These are phyloP conservation scores for Parafenestella ontariensis DNA, from an alignment of 2,329 filamentous ascomycete species.

Conservation along the genomic window DNA sequence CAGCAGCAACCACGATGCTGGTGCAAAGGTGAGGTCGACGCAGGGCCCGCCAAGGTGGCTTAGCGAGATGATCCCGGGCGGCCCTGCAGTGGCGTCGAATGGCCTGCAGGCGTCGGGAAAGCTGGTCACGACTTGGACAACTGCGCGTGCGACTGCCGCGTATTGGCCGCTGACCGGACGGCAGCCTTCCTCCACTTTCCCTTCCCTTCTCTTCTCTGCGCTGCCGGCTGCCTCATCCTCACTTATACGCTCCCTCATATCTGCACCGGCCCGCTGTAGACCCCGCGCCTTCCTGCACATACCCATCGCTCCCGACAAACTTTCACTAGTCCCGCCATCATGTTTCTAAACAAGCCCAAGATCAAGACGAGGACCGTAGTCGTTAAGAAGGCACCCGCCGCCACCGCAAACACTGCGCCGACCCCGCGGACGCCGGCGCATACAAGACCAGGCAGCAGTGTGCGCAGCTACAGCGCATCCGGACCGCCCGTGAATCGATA, in stretches of 20 bases:
- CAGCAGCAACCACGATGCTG: no score
- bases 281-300: conserved; percentile 4
- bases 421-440: conserved; percentile 12
- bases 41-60: background rate
- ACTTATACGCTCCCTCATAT: conserved; percentile 21
- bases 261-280: conserved; percentile 13
- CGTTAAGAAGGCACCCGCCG: conserved; percentile 34
- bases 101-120: conserved; percentile 19
- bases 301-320: conserved; percentile 6
- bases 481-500: conserved; percentile 37
- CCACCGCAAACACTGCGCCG: conserved; percentile 17
- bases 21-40: no score
- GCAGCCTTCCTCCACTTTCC: conserved; percentile 13
- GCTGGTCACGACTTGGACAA: conserved; percentile 20
- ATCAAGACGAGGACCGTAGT: conserved; percentile 43
- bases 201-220: conserved; percentile 14
- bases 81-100: conserved; percentile 30
- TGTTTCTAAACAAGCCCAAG: conserved; percentile 44
- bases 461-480: conserved; percentile 20
- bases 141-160: conserved; percentile 18
- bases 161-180: conserved; percentile 25
- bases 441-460: conserved; percentile 12
- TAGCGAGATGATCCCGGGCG: conserved; percentile 22
- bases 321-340: conserved; percentile 20
- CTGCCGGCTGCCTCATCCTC: conserved; percentile 3